These are phyloP conservation scores for Ceratobasidium sp. DNA, from an alignment of 1,284 basidiomycete species.

Conservation along the genomic window DNA sequence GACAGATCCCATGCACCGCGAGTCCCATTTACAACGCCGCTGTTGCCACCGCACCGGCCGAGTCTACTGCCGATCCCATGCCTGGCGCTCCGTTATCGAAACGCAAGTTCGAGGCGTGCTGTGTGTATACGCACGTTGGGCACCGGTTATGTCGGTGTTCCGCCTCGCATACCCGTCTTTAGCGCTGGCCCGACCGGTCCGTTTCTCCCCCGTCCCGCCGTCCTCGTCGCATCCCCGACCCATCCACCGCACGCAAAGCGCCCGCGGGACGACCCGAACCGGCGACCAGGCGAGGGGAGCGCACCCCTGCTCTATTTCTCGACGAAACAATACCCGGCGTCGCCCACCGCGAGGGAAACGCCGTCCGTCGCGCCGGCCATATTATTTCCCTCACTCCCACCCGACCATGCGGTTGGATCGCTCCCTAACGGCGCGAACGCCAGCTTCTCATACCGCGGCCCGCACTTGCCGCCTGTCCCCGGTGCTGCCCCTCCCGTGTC, in stretches of 20 bases:
- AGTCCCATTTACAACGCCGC: no score
- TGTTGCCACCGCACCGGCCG: no score
- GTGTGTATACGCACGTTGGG: conserved; percentile 31
- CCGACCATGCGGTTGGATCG: conserved; percentile 27
- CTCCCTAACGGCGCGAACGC: conserved; percentile 37
- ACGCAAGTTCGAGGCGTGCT: conserved; percentile 28
- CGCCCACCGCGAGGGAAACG: conserved; percentile 19
- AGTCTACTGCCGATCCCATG: no score
- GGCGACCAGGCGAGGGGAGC: not conserved
- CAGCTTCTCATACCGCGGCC: conserved; percentile 40
- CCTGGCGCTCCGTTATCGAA: not conserved
- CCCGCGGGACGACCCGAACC: not conserved
- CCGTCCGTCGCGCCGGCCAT: conserved; percentile 6
- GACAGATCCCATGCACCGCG: no score
- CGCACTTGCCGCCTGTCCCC: conserved; percentile 32
- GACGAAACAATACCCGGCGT: conserved; percentile 33
- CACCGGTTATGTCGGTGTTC: conserved; percentile 34
- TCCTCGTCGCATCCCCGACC: conserved; percentile 17
- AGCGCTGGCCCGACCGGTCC: conserved; percentile 18
- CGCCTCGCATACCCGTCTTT: conserved; percentile 35
- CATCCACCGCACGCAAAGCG: not conserved
- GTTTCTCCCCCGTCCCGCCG: conserved; percentile 6
- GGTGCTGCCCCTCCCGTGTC: conserved; percentile 30
- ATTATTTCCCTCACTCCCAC: conserved; percentile 37
- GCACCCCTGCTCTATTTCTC: conserved; percentile 22